Percentiles rank a stretch among this genome's conserved stretches.
Evolutionary conservation across 2,329 filamentous ascomycete genomes (phyloP).

Genomic region (Aaosphaeria pasadenensis): DNA sequence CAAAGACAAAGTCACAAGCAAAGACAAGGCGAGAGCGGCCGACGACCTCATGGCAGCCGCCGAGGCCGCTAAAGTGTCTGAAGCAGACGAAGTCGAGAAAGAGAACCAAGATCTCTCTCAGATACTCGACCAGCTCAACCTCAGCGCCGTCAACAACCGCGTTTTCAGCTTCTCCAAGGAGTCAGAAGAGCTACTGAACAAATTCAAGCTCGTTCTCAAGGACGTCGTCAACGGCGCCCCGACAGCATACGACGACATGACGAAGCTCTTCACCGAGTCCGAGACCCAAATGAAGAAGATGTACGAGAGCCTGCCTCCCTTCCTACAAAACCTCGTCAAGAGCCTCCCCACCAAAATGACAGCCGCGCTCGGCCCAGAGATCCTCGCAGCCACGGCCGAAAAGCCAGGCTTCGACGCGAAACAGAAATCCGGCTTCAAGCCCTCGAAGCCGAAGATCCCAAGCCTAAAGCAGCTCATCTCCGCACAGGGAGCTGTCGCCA

Average conservation of each 20-base stretch:
- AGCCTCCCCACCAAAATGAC: slow-evolving; percentile 81
- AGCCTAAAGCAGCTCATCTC: slow-evolving; percentile 77
- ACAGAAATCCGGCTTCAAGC: slow-evolving; percentile 11
- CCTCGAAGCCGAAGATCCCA: slow-evolving; percentile 60
- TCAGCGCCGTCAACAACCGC: slow-evolving; percentile 79
- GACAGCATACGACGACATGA: slow-evolving; percentile 89
- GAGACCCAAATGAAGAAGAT: slow-evolving; percentile 63
- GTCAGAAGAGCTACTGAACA: slow-evolving; percentile 74
- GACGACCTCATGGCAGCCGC: slow-evolving; percentile 32
- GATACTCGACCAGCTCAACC: slow-evolving; percentile 80
- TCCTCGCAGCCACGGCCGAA: slow-evolving; percentile 75
- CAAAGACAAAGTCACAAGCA: slow-evolving; percentile 29
- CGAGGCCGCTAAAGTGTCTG: slow-evolving; percentile 27
- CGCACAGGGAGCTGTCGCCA: slow-evolving; percentile 81
- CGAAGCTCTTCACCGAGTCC: slow-evolving; percentile 62
- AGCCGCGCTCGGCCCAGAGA: slow-evolving; percentile 70
- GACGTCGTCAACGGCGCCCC: slow-evolving; percentile 90
- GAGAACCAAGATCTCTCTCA: slow-evolving; percentile 72
- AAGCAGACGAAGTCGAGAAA: slow-evolving; percentile 43
- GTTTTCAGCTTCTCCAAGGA: slow-evolving; percentile 83
- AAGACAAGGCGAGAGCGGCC: slow-evolving; percentile 34
- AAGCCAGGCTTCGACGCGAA: slow-evolving; percentile 52
- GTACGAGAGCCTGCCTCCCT: slow-evolving; percentile 67
- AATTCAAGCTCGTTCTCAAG: slow-evolving; percentile 87
- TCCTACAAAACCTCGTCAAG: slow-evolving; percentile 82